A percentile compares a stretch with the other conserved stretches of the same genome.
Evolutionary conservation across 2,329 filamentous ascomycete species (phyloP).

Genomic region (Diaporthe longicolla): DNA sequence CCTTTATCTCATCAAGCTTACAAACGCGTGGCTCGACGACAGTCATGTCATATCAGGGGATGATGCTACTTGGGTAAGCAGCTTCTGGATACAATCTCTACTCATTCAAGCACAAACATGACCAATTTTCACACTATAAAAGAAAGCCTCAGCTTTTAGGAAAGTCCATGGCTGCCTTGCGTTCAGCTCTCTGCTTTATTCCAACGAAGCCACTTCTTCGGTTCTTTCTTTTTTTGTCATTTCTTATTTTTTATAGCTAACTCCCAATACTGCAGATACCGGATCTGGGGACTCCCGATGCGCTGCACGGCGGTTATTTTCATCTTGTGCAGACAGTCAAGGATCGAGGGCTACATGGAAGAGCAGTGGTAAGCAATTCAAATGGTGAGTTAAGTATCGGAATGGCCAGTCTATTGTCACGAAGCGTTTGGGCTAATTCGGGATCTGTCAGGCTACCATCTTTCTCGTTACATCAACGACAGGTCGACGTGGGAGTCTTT

Average conservation of each 20-base stretch:
- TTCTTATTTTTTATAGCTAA: too few relatives aligned
- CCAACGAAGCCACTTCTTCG: too few relatives aligned
- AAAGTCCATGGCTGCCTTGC: too few relatives aligned
- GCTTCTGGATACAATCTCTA: too few relatives aligned
- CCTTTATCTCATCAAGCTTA: conserved; percentile 10
- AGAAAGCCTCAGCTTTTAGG: too few relatives aligned
- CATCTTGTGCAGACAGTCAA: conserved; percentile 16
- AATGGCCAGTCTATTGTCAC: too few relatives aligned
- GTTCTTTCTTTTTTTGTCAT: too few relatives aligned
- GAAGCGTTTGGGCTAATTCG: neutral
- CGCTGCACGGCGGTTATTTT: conserved; percentile 7
- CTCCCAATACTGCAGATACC: too few relatives aligned
- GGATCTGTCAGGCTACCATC: neutral
- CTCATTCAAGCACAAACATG: too few relatives aligned
- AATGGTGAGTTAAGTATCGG: neutral
- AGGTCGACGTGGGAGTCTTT: conserved; percentile 2
- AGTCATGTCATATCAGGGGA: neutral
- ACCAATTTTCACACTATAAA: too few relatives aligned
- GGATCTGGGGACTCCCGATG: neutral
- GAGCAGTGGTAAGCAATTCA: conserved; percentile 11
- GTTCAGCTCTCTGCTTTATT: too few relatives aligned
- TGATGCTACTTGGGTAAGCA: neutral
- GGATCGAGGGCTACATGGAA: conserved; percentile 3
- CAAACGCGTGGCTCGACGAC: neutral
- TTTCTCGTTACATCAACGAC: conserved; percentile 6